These are phyloP conservation scores for Microascus cirrosus DNA, from an alignment of 2,329 filamentous ascomycete species.

Conservation along the genomic window DNA sequence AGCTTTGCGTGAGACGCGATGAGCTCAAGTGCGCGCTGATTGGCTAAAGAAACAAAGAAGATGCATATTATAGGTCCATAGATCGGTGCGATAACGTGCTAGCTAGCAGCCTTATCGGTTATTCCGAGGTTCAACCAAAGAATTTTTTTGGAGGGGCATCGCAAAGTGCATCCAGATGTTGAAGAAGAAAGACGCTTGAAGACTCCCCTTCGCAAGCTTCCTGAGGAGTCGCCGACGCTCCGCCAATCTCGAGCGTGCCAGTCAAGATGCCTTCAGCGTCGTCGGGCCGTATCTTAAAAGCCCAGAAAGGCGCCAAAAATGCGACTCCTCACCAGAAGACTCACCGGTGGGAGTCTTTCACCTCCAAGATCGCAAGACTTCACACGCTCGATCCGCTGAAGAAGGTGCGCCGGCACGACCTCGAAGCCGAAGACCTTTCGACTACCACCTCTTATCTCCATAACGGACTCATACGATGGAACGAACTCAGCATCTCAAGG, in stretches of 20 bases:
- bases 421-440: conserved; percentile 67
- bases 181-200: neutral
- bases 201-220: neutral
- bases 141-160: conserved; percentile 17
- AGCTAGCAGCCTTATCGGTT: conserved; percentile 19
- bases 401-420: conserved; percentile 72
- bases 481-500: conserved; percentile 79
- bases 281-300: conserved; percentile 58
- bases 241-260: conserved; percentile 6
- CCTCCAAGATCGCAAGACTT: conserved; percentile 77
- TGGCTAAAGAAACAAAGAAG: no score
- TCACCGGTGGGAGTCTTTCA: conserved; percentile 87
- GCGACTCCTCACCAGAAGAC: conserved; percentile 68
- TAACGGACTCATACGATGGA: conserved; percentile 75
- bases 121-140: conserved; percentile 18
- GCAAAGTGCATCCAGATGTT: neutral
- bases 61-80: neutral
- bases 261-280: conserved; percentile 49
- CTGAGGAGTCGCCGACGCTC: neutral
- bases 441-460: conserved; percentile 79
- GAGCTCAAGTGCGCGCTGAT: neutral
- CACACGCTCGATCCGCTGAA: conserved; percentile 86
- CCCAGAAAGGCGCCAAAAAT: conserved; percentile 52
- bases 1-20: neutral
- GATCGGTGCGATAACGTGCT: conserved; percentile 17